Evolutionary conservation across 495 filamentous ascomycete genomes (phyloP).

Genomic region (Cairneyella variabilis): DNA sequence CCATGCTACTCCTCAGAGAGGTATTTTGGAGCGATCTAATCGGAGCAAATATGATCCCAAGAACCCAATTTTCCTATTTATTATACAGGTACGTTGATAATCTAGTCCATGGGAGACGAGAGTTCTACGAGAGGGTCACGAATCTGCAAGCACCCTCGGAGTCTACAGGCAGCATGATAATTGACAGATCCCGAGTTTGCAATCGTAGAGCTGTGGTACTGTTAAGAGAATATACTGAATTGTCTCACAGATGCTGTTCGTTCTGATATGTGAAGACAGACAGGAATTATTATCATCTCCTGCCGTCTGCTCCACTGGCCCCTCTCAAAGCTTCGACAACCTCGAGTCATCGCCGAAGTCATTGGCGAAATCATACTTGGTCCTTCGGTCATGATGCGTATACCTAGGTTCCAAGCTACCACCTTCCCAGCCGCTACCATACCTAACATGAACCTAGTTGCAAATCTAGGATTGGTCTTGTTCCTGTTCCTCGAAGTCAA

Average conservation of each 20-base stretch:
- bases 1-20: constrained; percentile 50
- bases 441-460: constrained; percentile 63
- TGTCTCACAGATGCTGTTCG: too few relatives aligned
- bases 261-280: too few relatives aligned
- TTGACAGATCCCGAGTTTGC: too few relatives aligned
- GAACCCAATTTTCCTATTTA: constrained; percentile 87
- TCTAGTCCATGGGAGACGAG: too few relatives aligned
- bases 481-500: constrained; percentile 96
- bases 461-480: constrained; percentile 84
- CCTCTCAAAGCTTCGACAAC: constrained; percentile 81
- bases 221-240: too few relatives aligned
- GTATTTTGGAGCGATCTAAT: constrained; percentile 71
- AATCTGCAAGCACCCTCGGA: too few relatives aligned
- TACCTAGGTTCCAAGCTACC: constrained; percentile 71
- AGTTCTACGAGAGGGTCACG: too few relatives aligned
- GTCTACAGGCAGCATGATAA: too few relatives aligned
- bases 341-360: constrained; percentile 93
- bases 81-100: constrained; percentile 82
- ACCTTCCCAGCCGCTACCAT: constrained; percentile 78
- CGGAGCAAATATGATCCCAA: constrained; percentile 66
- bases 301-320: constrained; percentile 82
- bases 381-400: constrained; percentile 78
- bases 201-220: too few relatives aligned
- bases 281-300: constrained; percentile 84
- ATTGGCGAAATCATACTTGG: constrained; percentile 89